Percentiles rank a stretch among this genome's conserved stretches.
Conservation (phyloP, 495 filamentous ascomycete genomes). For the Lophiotrema nucula region DNA sequence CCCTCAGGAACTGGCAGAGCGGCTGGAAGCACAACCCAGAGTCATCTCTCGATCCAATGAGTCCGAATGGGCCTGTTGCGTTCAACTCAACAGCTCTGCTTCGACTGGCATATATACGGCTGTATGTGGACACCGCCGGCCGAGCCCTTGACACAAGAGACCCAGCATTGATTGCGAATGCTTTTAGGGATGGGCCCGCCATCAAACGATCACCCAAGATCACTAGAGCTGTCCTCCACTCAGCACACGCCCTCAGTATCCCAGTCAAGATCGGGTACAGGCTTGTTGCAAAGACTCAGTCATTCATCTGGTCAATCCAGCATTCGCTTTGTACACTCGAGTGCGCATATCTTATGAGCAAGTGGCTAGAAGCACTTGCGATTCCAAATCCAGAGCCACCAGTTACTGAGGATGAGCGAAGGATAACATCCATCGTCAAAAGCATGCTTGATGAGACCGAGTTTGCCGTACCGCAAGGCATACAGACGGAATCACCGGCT, state of each 20-base stretch:
- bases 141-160: conserved; percentile 63
- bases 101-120: conserved; percentile 65
- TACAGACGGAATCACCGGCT: conserved; percentile 44
- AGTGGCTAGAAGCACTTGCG: conserved; percentile 52
- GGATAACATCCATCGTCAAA: conserved; percentile 64
- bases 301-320: conserved; percentile 69
- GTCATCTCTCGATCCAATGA: conserved; percentile 52
- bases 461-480: conserved; percentile 60
- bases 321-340: conserved; percentile 68
- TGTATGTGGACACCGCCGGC: conserved; percentile 59
- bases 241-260: conserved; percentile 66
- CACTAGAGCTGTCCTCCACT: conserved; percentile 62
- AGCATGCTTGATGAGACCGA: conserved; percentile 73
- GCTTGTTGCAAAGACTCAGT: conserved; percentile 67
- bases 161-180: conserved; percentile 57
- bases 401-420: conserved; percentile 59
- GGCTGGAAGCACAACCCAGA: conserved; percentile 59
- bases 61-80: conserved; percentile 58
- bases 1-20: conserved; percentile 61
- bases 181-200: conserved; percentile 57
- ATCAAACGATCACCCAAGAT: conserved; percentile 58
- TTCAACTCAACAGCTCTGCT: conserved; percentile 67
- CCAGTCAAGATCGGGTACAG: conserved; percentile 67
- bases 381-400: conserved; percentile 39
- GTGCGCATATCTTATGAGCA: conserved; percentile 64